phyloP scores from a whole-genome alignment of 2,329 filamentous ascomycete genomes.

The Pseudopithomyces maydicus region DNA sequence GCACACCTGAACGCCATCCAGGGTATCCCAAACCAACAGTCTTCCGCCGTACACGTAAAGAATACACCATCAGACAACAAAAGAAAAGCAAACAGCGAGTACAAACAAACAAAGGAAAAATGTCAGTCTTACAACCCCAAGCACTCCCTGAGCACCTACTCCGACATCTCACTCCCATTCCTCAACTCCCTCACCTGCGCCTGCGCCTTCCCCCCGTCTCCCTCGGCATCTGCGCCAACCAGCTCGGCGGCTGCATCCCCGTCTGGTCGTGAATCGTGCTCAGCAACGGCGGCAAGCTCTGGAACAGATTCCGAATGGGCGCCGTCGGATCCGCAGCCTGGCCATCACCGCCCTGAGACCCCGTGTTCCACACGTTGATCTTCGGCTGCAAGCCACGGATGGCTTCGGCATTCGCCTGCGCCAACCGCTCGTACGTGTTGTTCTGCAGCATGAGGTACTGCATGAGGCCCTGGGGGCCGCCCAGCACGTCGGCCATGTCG shows the following conservation, averaged over 20 bases:
- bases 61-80: too few species aligned
- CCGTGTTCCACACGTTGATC: conserved; percentile 91
- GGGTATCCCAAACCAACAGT: neutral
- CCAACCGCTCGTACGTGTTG: conserved; percentile 76
- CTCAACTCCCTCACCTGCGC: conserved; percentile 28
- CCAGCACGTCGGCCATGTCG: conserved; percentile 72
- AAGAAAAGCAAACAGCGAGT: too few species aligned
- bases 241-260: conserved; percentile 77
- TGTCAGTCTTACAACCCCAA: neutral
- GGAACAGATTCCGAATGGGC: conserved; percentile 80
- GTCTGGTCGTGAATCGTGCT: conserved; percentile 89
- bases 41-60: neutral
- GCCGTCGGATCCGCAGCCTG: conserved; percentile 60
- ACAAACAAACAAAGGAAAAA: conserved; percentile 1
- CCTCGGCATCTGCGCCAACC: conserved; percentile 64
- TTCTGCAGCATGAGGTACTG: conserved; percentile 89
- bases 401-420: conserved; percentile 76
- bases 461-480: conserved; percentile 76
- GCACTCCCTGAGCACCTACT: neutral
- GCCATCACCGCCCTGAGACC: conserved; percentile 53
- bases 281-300: conserved; percentile 81
- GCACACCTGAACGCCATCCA: neutral
- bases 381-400: conserved; percentile 81
- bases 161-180: conserved; percentile 29
- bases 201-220: conserved; percentile 19